Evolutionary conservation across 2,329 filamentous ascomycete species (phyloP).

Genomic region (Neodidymelliopsis sp.): DNA sequence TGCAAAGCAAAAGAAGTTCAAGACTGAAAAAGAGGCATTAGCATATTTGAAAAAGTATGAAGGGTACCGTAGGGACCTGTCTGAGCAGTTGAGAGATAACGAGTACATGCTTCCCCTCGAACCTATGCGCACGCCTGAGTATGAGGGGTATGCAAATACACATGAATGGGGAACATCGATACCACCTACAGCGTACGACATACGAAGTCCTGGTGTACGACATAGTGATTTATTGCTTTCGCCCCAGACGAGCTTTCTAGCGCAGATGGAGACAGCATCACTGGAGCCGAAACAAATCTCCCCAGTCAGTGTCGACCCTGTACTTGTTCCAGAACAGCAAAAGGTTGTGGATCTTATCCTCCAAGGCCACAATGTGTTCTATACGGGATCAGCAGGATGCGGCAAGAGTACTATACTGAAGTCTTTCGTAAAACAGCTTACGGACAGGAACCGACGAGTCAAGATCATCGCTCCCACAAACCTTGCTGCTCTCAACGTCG

Average conservation of each 20-base stretch:
- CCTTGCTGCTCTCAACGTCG: slow-evolving; percentile 64
- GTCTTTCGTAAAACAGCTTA: slow-evolving; percentile 55
- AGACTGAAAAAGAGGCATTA: slow-evolving; percentile 70
- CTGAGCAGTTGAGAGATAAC: neutral
- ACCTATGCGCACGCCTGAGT: no score
- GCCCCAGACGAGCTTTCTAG: neutral
- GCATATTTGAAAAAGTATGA: slow-evolving; percentile 68
- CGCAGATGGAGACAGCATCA: neutral
- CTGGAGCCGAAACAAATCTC: no score
- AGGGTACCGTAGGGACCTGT: neutral
- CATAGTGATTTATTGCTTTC: no score
- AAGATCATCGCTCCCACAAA: slow-evolving; percentile 67
- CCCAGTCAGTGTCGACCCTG: neutral
- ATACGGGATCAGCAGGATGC: slow-evolving; percentile 68
- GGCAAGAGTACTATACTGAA: slow-evolving; percentile 66
- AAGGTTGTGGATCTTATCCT: slow-evolving; percentile 61
- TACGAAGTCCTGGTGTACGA: no score
- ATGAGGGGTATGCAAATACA: no score
- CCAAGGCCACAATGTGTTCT: slow-evolving; percentile 66
- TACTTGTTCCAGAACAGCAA: slow-evolving; percentile 59
- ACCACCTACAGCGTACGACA: no score
- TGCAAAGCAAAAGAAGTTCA: slow-evolving; percentile 61
- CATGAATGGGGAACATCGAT: no score
- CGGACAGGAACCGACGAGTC: slow-evolving; percentile 49
- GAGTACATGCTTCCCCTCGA: neutral